Percentiles rank a stretch among this genome's conserved stretches.
These are phyloP conservation scores for Boletellus ananas DNA, from an alignment of 768 basidiomycete genomes.

Conservation along the genomic window DNA sequence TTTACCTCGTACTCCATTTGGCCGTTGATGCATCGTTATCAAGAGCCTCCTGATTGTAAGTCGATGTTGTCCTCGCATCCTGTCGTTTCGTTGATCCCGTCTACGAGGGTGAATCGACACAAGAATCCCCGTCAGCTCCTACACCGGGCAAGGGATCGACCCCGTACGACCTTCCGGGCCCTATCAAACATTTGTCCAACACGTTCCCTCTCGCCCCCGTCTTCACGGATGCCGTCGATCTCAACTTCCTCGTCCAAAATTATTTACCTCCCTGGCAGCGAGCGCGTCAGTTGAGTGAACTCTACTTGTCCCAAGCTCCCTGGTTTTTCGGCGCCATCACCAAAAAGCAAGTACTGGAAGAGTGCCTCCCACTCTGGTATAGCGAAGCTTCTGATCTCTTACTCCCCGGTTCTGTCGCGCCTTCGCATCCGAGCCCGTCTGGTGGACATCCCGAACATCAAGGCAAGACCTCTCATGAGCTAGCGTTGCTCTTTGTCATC, in stretches of 20 bases:
- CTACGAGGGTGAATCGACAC: constrained; percentile 23
- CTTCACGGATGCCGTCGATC: constrained; percentile 34
- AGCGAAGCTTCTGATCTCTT: constrained; percentile 39
- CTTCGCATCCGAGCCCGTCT: constrained; percentile 7
- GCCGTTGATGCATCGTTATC: neutral
- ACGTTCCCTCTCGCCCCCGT: constrained; percentile 50
- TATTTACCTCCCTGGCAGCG: constrained; percentile 60
- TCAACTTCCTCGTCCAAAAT: constrained; percentile 43
- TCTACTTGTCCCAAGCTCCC: constrained; percentile 73
- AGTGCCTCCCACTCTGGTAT: constrained; percentile 65
- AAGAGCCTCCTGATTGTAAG: constrained; percentile 56
- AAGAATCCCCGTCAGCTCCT: neutral
- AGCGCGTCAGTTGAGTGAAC: constrained; percentile 53
- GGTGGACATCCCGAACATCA: constrained; percentile 8
- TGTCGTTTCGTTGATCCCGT: neutral
- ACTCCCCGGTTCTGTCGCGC: constrained; percentile 25
- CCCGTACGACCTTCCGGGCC: constrained; percentile 19
- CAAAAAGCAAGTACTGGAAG: constrained; percentile 57
- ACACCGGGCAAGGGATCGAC: neutral
- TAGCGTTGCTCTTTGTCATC: constrained; percentile 59
- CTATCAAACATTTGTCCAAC: constrained; percentile 28
- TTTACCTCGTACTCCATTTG: constrained; percentile 18
- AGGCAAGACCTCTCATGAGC: constrained; percentile 48
- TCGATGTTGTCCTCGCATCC: neutral
- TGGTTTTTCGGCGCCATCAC: constrained; percentile 80